These are phyloP conservation scores for Taphrina communis DNA, from an alignment of 1,139 yeast species.

Conservation along the genomic window DNA sequence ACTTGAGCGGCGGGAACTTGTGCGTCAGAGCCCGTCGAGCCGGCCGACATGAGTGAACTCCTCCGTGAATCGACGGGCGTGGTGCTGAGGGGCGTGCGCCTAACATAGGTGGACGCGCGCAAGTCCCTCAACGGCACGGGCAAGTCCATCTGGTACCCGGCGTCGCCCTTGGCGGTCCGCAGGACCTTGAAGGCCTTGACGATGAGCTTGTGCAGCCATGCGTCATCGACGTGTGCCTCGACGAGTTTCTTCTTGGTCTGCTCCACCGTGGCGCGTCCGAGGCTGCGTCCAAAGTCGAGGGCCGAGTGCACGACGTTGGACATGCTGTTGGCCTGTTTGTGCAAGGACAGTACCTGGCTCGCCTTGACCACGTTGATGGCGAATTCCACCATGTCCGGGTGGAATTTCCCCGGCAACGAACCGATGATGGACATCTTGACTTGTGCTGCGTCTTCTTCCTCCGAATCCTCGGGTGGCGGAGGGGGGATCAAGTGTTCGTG, in stretches of 20 bases:
- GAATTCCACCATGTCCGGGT: constrained; percentile 28
- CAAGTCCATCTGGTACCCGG: constrained; percentile 28
- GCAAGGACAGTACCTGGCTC: constrained; percentile 28
- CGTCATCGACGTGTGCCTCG: constrained; percentile 37
- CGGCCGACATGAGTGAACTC: constrained; percentile 11
- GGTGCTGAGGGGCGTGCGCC: constrained; percentile 7
- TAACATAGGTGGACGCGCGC: constrained; percentile 12
- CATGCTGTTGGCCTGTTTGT: constrained; percentile 39
- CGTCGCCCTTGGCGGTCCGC: constrained; percentile 30
- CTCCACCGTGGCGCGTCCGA: constrained; percentile 23
- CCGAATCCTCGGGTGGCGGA: constrained; percentile 12
- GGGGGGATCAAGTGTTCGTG: constrained; percentile 32
- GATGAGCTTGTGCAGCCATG: constrained; percentile 33
- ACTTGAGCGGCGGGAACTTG: not conserved
- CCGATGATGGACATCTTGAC: constrained; percentile 33
- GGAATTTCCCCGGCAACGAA: constrained; percentile 27
- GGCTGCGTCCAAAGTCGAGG: constrained; percentile 15
- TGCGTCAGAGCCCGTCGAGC: constrained; percentile 16
- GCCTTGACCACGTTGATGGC: constrained; percentile 30
- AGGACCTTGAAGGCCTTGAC: constrained; percentile 26
- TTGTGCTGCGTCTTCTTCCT: constrained; percentile 13
- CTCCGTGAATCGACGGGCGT: not conserved
- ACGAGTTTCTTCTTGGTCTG: constrained; percentile 36
- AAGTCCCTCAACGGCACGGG: constrained; percentile 31
- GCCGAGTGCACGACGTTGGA: constrained; percentile 19